Conservation (phyloP, 768 basidiomycete species). For the Pleurotus ostreatus region DNA sequence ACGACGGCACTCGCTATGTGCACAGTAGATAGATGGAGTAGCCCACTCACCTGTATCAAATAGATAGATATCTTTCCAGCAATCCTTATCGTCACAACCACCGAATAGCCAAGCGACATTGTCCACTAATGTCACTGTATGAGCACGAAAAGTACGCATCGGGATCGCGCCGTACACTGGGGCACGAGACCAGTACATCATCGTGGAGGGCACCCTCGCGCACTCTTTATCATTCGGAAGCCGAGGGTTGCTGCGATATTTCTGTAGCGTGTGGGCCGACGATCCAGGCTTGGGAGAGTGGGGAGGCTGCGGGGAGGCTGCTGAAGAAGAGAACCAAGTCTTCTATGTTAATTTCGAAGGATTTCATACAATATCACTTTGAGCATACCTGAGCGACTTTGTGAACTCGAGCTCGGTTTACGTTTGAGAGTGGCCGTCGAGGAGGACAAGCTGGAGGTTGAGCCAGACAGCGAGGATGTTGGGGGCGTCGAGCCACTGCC, state of each 20-base stretch:
- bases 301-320: slow-evolving; percentile 17
- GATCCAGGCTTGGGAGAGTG: slow-evolving; percentile 13
- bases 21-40: neutral
- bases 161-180: slow-evolving; percentile 74
- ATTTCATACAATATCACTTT: slow-evolving; percentile 3
- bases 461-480: too few species aligned
- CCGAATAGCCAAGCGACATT: slow-evolving; percentile 84
- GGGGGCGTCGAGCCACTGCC: too few species aligned
- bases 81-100: slow-evolving; percentile 79
- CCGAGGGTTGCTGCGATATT: slow-evolving; percentile 47
- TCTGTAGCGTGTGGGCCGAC: slow-evolving; percentile 22
- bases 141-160: slow-evolving; percentile 69
- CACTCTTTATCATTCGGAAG: slow-evolving; percentile 60
- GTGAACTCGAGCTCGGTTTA: slow-evolving; percentile 16
- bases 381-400: neutral
- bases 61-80: slow-evolving; percentile 73
- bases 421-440: slow-evolving; percentile 12
- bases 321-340: neutral
- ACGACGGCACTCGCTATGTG: neutral
- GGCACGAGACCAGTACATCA: slow-evolving; percentile 84
- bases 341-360: neutral
- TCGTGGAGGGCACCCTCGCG: slow-evolving; percentile 60
- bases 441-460: neutral
- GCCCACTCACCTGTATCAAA: slow-evolving; percentile 70
- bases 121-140: slow-evolving; percentile 82